Evolutionary conservation across 805 yeast genomes (phyloP).

Genomic region (Phaffomyces opuntiae): DNA sequence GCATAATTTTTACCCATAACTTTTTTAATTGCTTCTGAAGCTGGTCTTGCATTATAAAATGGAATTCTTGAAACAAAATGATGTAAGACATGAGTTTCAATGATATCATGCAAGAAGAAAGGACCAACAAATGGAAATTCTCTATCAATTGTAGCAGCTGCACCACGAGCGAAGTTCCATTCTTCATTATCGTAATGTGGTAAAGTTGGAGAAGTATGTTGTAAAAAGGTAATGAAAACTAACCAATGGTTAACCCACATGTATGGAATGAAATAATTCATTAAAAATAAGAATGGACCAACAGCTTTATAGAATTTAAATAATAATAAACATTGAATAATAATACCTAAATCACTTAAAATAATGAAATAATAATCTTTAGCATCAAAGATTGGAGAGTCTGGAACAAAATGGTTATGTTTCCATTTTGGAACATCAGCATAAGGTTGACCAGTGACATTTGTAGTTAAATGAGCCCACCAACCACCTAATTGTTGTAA

Average conservation of each 20-base stretch:
- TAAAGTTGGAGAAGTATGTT: conserved; percentile 72
- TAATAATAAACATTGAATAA: conserved; percentile 42
- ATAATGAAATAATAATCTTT: conserved; percentile 67
- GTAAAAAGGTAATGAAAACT: conserved; percentile 78
- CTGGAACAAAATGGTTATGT: conserved; percentile 66
- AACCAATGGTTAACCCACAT: conserved; percentile 84
- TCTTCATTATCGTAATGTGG: conserved; percentile 72
- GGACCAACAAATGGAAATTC: conserved; percentile 76
- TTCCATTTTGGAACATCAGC: conserved; percentile 40
- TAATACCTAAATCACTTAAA: conserved; percentile 66
- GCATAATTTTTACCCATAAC: conserved; percentile 82
- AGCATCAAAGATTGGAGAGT: conserved; percentile 66
- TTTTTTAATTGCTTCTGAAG: conserved; percentile 68
- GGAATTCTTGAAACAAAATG: conserved; percentile 82
- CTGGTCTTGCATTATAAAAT: conserved; percentile 80
- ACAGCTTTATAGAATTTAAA: conserved; percentile 54
- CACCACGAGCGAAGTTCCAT: conserved; percentile 88
- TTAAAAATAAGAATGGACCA: conserved; percentile 55
- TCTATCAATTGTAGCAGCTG: conserved; percentile 84
- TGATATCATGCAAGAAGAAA: conserved; percentile 78
- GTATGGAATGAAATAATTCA: conserved; percentile 74
- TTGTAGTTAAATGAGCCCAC: conserved; percentile 55
- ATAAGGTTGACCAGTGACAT: conserved; percentile 72
- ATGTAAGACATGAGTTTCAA: conserved; percentile 86
- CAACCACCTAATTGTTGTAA: conserved; percentile 77